Conservation (phyloP, 345 rosid species). For the Ricinus communis region DNA sequence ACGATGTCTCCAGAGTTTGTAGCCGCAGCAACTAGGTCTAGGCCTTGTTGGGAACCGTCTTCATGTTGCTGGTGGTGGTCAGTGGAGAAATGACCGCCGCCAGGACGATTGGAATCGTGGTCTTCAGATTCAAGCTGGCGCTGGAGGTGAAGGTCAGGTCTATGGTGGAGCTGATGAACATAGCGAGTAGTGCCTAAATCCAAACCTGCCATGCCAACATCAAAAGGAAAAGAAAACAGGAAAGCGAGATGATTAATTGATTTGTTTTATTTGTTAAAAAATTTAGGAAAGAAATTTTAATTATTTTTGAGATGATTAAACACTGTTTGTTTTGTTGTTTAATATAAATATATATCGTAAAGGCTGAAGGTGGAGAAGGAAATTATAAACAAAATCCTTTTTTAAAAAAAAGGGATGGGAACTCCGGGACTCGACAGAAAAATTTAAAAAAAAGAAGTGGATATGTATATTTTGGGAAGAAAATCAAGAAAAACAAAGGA, state of each 20-base stretch:
- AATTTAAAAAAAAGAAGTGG: slow-evolving; percentile 11
- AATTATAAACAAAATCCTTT: slow-evolving; percentile 26
- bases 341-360: slow-evolving; percentile 1
- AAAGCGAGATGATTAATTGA: slow-evolving; percentile 22
- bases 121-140: slow-evolving; percentile 52
- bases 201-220: slow-evolving; percentile 60
- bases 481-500: slow-evolving; percentile 4
- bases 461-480: slow-evolving; percentile 15
- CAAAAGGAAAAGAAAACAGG: slow-evolving; percentile 32
- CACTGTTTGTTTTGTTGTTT: slow-evolving; percentile 33
- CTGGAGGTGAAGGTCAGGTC: slow-evolving; percentile 61
- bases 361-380: slow-evolving; percentile 13
- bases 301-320: slow-evolving; percentile 23
- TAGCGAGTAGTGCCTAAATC: slow-evolving; percentile 62
- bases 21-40: slow-evolving; percentile 43
- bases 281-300: slow-evolving; percentile 16
- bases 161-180: slow-evolving; percentile 49
- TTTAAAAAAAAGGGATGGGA: slow-evolving; percentile 18
- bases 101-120: slow-evolving; percentile 26
- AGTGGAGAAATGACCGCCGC: slow-evolving; percentile 39
- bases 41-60: slow-evolving; percentile 41
- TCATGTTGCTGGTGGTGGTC: slow-evolving; percentile 31
- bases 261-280: no score
- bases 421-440: slow-evolving; percentile 23
- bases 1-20: slow-evolving; percentile 38